Conservation (phyloP, 2,329 filamentous ascomycete genomes). For the Anthostomella pinea region DNA sequence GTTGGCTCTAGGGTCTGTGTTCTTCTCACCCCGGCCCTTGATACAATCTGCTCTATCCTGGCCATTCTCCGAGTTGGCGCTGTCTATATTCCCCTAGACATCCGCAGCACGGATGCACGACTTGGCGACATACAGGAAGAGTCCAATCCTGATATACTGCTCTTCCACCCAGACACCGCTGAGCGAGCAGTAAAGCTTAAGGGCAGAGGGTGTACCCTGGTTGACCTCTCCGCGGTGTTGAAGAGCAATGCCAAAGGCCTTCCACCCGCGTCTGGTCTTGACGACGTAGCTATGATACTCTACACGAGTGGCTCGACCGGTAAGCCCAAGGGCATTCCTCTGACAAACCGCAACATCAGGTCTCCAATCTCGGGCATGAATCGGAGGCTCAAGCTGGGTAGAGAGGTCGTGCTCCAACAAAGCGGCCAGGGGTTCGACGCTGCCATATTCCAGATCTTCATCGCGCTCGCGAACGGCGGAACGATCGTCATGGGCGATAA, state of each 20-base stretch:
- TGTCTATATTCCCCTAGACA: conserved; percentile 35
- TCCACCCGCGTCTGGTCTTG: too few species aligned
- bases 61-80: conserved; percentile 31
- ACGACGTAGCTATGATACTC: conserved; percentile 27
- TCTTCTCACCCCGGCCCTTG: conserved; percentile 22
- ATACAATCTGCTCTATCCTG: conserved; percentile 13
- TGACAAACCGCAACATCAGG: conserved; percentile 1
- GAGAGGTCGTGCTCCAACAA: conserved; percentile 34
- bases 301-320: conserved; percentile 19
- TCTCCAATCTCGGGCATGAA: conserved; percentile 4
- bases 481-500: conserved; percentile 29
- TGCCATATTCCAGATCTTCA: conserved; percentile 31
- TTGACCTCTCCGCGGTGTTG: too few species aligned
- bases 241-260: too few species aligned
- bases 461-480: conserved; percentile 31
- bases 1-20: conserved; percentile 29
- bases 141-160: too few species aligned
- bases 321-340: conserved; percentile 4
- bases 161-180: too few species aligned
- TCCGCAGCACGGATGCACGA: too few species aligned
- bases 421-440: conserved; percentile 34
- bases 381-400: conserved; percentile 1
- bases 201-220: too few species aligned
- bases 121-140: too few species aligned
- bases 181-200: too few species aligned